Base-by-base conservation (phyloP, 345 rosid genomes). In the Rhizophora mangle region DNA sequence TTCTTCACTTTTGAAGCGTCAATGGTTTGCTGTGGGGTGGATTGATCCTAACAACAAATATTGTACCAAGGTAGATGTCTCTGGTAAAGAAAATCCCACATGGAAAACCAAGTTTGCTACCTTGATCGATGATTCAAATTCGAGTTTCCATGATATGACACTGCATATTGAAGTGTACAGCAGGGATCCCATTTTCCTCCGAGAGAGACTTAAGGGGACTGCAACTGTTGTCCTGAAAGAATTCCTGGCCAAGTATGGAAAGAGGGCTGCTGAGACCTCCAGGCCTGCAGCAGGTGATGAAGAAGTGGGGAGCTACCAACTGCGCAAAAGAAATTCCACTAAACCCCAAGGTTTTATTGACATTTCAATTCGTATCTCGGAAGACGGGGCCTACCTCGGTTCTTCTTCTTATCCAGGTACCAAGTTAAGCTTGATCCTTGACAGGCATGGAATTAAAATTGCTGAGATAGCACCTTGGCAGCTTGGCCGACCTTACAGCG, bases 21-120 rank as follows among this genome's bases (percentile, higher is more conserved):
- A 94, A n/a, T 91, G 97, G 96, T 89, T 79, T 68, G 96, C 96
- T 4, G 96, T 88, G 47, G 97, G 97, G 1, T 94, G 98, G 97
- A 77, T 90, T 47, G 87, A 91, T 75, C 96, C 96, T 27, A 81
- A 83, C 72, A 79, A 87, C 80, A 94, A 90, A 81, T 94, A 94
- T 69, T 89, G 96, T 75, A 86, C 98, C 67, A 84, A 84, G 77
- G 80, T 94, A 24, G 89, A 88, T 79, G 82, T 84, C 74, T 79
- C 91, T 11, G 89, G 91, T 69, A 83, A 82, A 58, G 80, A 85
- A 54, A 89, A 88, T 63, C 96, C 96, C 3, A 75, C 79, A 0
- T 91, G 98, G 98, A 88, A 75, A 69, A 91, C 97, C 76, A 89
- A 87, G 82, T 94, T 94, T 74, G 77, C 90, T 2, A 61, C 85